Conservation (phyloP, 1,284 basidiomycete genomes). For the Fistulina hepatica region DNA sequence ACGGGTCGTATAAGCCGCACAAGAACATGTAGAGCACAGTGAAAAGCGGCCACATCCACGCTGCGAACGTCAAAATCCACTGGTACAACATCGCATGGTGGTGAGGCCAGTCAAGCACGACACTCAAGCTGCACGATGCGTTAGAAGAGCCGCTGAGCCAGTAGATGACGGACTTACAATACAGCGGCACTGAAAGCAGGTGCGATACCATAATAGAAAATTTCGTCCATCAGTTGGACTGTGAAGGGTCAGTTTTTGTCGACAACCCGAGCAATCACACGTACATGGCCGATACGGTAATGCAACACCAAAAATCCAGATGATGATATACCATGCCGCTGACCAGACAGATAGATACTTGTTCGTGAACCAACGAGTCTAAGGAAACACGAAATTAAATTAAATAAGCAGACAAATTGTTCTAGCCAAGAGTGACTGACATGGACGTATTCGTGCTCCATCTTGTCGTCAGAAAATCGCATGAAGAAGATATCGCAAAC, state of each 20-base stretch:
- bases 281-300: constrained; percentile 36
- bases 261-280: constrained; percentile 65
- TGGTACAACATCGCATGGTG: constrained; percentile 53
- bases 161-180: constrained; percentile 30
- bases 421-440: constrained; percentile 16
- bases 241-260: constrained; percentile 44
- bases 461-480: constrained; percentile 44
- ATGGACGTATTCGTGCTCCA: constrained; percentile 46
- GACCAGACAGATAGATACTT: constrained; percentile 55
- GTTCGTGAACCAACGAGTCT: constrained; percentile 30
- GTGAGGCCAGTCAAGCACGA: constrained; percentile 61
- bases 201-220: constrained; percentile 47
- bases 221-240: constrained; percentile 38
- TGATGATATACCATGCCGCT: constrained; percentile 53
- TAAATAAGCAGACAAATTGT: background rate
- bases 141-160: constrained; percentile 29
- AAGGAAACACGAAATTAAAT: constrained; percentile 7
- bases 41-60: constrained; percentile 26
- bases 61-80: constrained; percentile 46
- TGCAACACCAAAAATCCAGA: constrained; percentile 54
- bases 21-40: constrained; percentile 31
- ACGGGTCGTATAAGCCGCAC: constrained; percentile 40
- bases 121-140: constrained; percentile 32
- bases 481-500: constrained; percentile 52
- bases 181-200: constrained; percentile 28